phyloP scores from a whole-genome alignment of 2,329 filamentous ascomycete species.

The Colletotrichum costaricense region DNA sequence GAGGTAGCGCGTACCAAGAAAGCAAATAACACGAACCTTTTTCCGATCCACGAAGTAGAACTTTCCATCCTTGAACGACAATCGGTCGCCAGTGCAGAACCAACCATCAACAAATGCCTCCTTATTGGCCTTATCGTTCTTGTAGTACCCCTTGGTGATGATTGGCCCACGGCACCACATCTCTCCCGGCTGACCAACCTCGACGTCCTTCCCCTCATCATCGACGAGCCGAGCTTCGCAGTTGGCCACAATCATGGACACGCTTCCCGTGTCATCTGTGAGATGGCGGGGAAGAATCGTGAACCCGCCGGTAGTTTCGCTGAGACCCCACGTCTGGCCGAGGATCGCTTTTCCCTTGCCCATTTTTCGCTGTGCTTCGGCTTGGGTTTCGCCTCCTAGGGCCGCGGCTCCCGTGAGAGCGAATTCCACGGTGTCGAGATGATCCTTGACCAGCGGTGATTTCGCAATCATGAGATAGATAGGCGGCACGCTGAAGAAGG shows the following conservation, averaged over 20 bases:
- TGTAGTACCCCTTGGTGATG: conserved; percentile 77
- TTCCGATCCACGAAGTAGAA: conserved; percentile 86
- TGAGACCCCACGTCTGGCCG: conserved; percentile 68
- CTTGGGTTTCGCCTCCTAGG: conserved; percentile 64
- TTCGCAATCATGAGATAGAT: conserved; percentile 71
- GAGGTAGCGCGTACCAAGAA: not conserved
- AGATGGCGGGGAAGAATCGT: conserved; percentile 56
- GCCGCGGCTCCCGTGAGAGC: conserved; percentile 67
- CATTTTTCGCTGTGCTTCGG: conserved; percentile 61
- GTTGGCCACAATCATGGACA: conserved; percentile 54
- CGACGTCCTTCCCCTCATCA: conserved; percentile 52
- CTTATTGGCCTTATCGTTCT: conserved; percentile 73
- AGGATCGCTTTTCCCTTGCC: conserved; percentile 53
- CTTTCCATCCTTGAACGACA: conserved; percentile 74
- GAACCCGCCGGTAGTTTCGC: conserved; percentile 63
- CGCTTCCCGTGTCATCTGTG: conserved; percentile 58
- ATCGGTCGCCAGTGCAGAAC: conserved; percentile 86
- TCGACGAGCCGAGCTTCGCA: conserved; percentile 49
- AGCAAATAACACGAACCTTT: conserved; percentile 58
- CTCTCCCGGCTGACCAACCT: conserved; percentile 63
- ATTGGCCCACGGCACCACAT: conserved; percentile 78
- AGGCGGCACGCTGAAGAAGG: conserved; percentile 70
- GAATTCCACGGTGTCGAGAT: conserved; percentile 61
- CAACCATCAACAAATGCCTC: conserved; percentile 70
- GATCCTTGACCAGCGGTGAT: conserved; percentile 63